These are phyloP conservation scores for Talaromyces sp. DNA, from an alignment of 2,329 filamentous ascomycete genomes.

Conservation along the genomic window DNA sequence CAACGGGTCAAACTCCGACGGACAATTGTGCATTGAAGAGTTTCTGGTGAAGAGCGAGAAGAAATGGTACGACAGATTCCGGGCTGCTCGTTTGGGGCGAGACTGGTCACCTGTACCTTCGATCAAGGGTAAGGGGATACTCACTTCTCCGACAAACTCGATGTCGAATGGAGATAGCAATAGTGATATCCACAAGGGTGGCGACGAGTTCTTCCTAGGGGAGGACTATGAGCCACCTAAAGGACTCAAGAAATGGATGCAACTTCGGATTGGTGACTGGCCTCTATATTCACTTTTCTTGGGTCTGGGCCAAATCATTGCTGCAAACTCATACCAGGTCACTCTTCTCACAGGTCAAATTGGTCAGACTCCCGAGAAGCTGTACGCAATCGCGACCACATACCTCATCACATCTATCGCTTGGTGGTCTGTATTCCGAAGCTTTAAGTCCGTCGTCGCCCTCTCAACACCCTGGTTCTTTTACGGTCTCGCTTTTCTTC, in stretches of 20 bases:
- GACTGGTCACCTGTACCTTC: conserved; percentile 41
- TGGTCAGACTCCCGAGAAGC: conserved; percentile 56
- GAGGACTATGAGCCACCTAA: conserved; percentile 56
- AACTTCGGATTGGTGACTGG: conserved; percentile 61
- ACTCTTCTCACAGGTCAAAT: conserved; percentile 63
- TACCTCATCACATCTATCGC: conserved; percentile 57
- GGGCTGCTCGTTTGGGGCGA: conserved; percentile 57
- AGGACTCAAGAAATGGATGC: conserved; percentile 55
- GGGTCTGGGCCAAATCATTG: conserved; percentile 61
- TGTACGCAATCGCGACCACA: conserved; percentile 60
- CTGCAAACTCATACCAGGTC: conserved; percentile 66
- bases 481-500: conserved; percentile 61
- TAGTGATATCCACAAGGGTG: conserved; percentile 36
- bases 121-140: conserved; percentile 30
- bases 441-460: conserved; percentile 54
- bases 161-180: conserved; percentile 42
- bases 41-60: conserved; percentile 64
- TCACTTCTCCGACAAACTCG: conserved; percentile 37
- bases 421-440: conserved; percentile 64
- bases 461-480: conserved; percentile 62
- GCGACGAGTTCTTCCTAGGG: conserved; percentile 57
- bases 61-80: conserved; percentile 61
- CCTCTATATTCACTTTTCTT: conserved; percentile 61
- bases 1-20: conserved; percentile 56
- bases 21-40: conserved; percentile 61